Evolutionary conservation across 2,329 filamentous ascomycete genomes (phyloP).

Genomic region (Diaporthe caulivora): DNA sequence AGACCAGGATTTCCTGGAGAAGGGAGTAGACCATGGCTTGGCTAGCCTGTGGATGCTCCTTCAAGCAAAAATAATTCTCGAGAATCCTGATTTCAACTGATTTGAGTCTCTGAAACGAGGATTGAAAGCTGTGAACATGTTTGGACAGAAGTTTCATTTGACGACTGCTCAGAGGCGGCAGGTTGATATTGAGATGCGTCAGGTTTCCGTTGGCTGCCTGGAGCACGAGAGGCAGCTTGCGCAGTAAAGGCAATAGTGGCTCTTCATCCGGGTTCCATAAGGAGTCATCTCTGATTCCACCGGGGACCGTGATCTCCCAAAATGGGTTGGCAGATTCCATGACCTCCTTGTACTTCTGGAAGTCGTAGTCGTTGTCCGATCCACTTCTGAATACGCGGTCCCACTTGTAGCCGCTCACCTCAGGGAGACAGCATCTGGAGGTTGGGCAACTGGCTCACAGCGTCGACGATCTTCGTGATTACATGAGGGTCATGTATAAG

Average conservation of each 20-base stretch:
- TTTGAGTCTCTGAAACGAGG: neutral
- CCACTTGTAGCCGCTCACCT: neutral
- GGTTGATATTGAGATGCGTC: neutral
- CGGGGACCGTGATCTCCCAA: neutral
- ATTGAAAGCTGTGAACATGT: neutral
- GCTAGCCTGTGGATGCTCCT: neutral
- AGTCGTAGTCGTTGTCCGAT: neutral
- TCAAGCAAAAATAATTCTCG: neutral
- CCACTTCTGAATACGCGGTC: neutral
- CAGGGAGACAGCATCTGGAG: neutral
- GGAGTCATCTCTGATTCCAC: neutral
- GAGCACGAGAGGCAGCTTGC: neutral
- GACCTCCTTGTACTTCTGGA: neutral
- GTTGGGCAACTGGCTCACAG: neutral
- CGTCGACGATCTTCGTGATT: neutral
- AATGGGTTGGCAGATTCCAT: neutral
- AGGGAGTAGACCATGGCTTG: neutral
- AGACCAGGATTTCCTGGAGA: neutral
- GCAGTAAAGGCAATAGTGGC: neutral
- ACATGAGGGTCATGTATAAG: neutral
- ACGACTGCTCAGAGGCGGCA: neutral
- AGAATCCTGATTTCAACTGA: neutral
- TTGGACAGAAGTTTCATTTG: neutral
- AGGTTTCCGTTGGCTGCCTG: neutral
- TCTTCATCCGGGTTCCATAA: neutral